A percentile compares a stretch with the other conserved stretches of the same genome.
phyloP scores from a whole-genome alignment of 768 basidiomycete genomes.

The Gymnopilus dilepis region DNA sequence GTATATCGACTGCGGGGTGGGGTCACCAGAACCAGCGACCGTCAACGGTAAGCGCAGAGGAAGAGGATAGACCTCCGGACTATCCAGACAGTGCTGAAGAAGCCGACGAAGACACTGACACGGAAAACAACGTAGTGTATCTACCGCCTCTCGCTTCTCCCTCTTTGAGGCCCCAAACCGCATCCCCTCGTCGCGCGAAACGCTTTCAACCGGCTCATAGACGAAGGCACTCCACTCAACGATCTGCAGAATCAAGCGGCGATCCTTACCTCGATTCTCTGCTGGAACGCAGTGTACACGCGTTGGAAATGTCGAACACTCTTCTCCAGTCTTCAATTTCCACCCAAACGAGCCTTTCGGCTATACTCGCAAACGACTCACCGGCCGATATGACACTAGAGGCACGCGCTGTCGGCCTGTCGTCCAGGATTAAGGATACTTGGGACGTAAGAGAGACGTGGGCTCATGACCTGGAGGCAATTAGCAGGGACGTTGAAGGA shows the following conservation, averaged over 20 bases:
- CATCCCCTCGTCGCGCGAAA: slow-evolving; percentile 41
- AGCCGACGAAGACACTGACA: slow-evolving; percentile 72
- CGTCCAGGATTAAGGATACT: slow-evolving; percentile 53
- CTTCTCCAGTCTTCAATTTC: slow-evolving; percentile 78
- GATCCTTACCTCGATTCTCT: slow-evolving; percentile 78
- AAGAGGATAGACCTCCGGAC: slow-evolving; percentile 67
- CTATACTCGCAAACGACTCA: slow-evolving; percentile 53
- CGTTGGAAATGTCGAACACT: slow-evolving; percentile 84
- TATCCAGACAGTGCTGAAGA: slow-evolving; percentile 82
- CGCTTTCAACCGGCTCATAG: slow-evolving; percentile 36
- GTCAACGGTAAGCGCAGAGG: slow-evolving; percentile 21
- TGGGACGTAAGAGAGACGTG: slow-evolving; percentile 56
- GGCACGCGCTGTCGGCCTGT: slow-evolving; percentile 56
- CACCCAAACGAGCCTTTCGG: slow-evolving; percentile 60
- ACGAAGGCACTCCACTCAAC: slow-evolving; percentile 32
- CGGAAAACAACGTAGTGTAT: slow-evolving; percentile 35
- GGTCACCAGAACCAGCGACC: slow-evolving; percentile 10
- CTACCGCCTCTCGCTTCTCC: slow-evolving; percentile 30
- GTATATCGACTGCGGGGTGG: slow-evolving; percentile 12
- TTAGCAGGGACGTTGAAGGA: slow-evolving; percentile 64
- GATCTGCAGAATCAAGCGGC: slow-evolving; percentile 24
- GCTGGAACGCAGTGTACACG: slow-evolving; percentile 81
- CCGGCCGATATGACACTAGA: slow-evolving; percentile 51
- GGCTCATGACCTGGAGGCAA: slow-evolving; percentile 72
- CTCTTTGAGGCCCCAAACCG: slow-evolving; percentile 29